Conservation (phyloP, 2,329 filamentous ascomycete genomes). For the Penicillium nordicum region DNA sequence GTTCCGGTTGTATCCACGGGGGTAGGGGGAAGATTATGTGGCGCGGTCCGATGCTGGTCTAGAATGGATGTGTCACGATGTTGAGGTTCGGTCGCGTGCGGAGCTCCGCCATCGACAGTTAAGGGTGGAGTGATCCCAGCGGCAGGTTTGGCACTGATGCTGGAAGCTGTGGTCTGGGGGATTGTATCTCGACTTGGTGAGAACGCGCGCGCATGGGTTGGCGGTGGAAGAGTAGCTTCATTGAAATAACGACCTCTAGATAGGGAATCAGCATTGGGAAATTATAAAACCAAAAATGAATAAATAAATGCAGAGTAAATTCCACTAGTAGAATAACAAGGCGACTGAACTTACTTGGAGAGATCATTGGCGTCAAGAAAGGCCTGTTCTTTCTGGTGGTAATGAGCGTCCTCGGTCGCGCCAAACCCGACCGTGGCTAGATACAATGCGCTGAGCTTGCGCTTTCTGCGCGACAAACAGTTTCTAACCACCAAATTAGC, state of each 20-base stretch:
- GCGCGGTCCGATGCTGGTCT: constrained; percentile 1
- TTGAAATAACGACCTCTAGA: constrained; percentile 56
- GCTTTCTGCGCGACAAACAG: constrained; percentile 76
- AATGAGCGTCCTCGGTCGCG: constrained; percentile 51
- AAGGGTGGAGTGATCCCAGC: constrained; percentile 16
- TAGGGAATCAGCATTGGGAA: constrained; percentile 20
- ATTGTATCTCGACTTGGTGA: constrained; percentile 25
- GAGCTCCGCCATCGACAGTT: constrained; percentile 15
- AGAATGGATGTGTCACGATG: constrained; percentile 1
- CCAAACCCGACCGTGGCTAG: constrained; percentile 65
- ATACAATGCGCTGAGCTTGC: constrained; percentile 85
- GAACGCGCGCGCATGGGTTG: constrained; percentile 28
- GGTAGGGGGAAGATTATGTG: constrained; percentile 9
- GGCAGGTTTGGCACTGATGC: constrained; percentile 30
- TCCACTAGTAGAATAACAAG: constrained; percentile 2
- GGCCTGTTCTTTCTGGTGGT: constrained; percentile 49
- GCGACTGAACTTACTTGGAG: constrained; percentile 49
- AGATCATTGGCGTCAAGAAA: constrained; percentile 59
- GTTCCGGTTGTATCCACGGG: constrained; percentile 6
- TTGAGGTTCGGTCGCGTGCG: constrained; percentile 11
- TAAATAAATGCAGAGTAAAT: not conserved
- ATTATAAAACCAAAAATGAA: constrained; percentile 1
- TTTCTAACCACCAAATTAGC: constrained; percentile 44
- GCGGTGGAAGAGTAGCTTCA: constrained; percentile 51
- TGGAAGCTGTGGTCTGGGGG: constrained; percentile 34